Evolutionary conservation across 257 asterid genomes (phyloP), one percentile per base, ranked within the genome.

Genomic region (Phtheirospermum japonicum): DNA sequence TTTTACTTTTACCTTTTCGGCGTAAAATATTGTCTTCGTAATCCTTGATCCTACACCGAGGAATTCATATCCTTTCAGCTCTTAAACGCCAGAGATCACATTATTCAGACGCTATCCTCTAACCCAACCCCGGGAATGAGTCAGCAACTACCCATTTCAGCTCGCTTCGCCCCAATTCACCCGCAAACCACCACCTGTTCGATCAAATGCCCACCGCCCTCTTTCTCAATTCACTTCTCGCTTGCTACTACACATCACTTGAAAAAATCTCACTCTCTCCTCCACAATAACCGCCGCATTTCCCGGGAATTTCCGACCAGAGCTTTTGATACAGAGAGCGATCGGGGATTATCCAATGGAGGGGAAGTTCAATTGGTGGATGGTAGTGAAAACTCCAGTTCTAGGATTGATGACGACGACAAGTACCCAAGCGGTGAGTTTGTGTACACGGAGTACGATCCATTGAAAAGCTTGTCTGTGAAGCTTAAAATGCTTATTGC

Each of bases 361-460:
- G 75, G 34, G 48, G 72, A 43, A 34, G 71, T 19, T 50, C 50
- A 58, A 67, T 33, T 55, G 67, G 74, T 28, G 59, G 65, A 23
- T 39, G 82, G 63, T 17, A 54, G 72, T 26, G 80, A 65, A 39
- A 70, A 64, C 72, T 16, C 56, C 36, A 61, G 67, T 58, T 49
- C 67, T 45, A 17, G 56, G 34, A 39, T 46, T 13, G 76, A 68
- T 26, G 81, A 75, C 2, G 78, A 72, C 1, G 76, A 70, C 4
- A 59, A 75, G 82, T 83, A 86, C 66, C 97, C 99, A 5, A 80
- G 72, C 18, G 99, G 99, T 4, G 96, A 92, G 72, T 85, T 92
- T 68, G 80, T 83, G 65, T 89, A 83, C 65, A 73, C 70, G 31
- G 83, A 82, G 57, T 73, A 77, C 34, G 91, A 87, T 51, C 60